These are phyloP conservation scores for Cystobasidium tubakii DNA, from an alignment of 768 basidiomycete genomes.

Conservation along the genomic window DNA sequence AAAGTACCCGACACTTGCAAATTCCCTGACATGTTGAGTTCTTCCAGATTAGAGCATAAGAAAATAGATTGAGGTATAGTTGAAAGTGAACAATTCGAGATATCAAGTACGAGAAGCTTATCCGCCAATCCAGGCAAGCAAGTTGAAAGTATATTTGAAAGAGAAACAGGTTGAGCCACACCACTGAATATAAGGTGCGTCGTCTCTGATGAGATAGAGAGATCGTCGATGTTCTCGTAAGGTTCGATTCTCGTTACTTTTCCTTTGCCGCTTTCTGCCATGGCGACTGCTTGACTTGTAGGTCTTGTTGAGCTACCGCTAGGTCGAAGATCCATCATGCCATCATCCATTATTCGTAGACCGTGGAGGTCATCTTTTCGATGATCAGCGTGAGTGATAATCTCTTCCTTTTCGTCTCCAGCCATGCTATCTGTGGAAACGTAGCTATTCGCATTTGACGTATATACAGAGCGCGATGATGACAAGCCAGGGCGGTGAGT, in stretches of 20 bases:
- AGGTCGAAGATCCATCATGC: background rate
- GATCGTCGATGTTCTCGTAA: slow-evolving; percentile 20
- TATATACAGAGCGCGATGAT: background rate
- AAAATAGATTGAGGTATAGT: slow-evolving; percentile 71
- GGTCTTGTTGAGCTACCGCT: background rate
- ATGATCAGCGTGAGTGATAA: background rate
- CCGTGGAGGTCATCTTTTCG: background rate
- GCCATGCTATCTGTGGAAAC: background rate
- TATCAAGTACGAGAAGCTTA: slow-evolving; percentile 83
- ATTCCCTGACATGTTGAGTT: slow-evolving; percentile 87
- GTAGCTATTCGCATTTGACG: background rate
- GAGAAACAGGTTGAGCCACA: slow-evolving; percentile 66
- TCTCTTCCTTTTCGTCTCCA: background rate
- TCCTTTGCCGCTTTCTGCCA: slow-evolving; percentile 22
- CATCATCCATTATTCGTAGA: background rate
- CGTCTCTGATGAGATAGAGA: slow-evolving; percentile 58
- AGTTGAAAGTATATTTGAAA: slow-evolving; percentile 67
- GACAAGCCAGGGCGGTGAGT: too few relatives aligned
- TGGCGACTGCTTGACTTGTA: slow-evolving; percentile 11
- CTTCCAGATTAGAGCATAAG: slow-evolving; percentile 75
- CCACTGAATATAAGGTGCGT: slow-evolving; percentile 90
- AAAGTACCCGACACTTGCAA: slow-evolving; percentile 67
- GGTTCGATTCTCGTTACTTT: background rate
- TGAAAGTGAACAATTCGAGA: slow-evolving; percentile 53
- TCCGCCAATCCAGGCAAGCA: slow-evolving; percentile 66